Percentiles rank a stretch among this genome's conserved stretches.
Conservation (phyloP, 305 asterid species). For the Solanum hybrid region DNA sequence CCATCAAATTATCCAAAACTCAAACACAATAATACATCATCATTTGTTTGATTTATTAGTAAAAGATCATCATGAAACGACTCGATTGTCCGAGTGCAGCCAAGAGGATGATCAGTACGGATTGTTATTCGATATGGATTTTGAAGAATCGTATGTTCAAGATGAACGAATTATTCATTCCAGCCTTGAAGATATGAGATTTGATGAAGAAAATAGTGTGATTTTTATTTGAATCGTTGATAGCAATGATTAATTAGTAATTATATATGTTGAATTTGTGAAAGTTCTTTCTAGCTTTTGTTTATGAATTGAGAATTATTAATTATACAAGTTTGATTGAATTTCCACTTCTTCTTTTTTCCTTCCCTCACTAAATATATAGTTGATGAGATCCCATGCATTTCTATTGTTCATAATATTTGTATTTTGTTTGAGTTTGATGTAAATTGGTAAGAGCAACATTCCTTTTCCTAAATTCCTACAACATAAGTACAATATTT, state of each 20-base stretch:
- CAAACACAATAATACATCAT: conserved; percentile 17
- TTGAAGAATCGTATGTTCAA: conserved; percentile 11
- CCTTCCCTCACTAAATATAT: background rate
- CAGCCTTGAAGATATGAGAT: conserved; percentile 11
- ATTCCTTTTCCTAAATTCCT: background rate
- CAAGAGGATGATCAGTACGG: conserved; percentile 44
- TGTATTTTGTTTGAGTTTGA: background rate
- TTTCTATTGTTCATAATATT: background rate
- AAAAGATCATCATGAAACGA: conserved; percentile 11
- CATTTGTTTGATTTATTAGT: conserved; percentile 15
- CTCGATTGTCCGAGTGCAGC: background rate
- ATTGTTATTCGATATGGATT: conserved; percentile 42
- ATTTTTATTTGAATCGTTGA: conserved; percentile 11
- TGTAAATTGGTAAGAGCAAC: background rate
- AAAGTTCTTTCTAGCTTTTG: background rate
- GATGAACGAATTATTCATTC: conserved; percentile 1
- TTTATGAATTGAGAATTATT: background rate
- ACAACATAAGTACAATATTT: background rate
- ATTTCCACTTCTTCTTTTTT: background rate
- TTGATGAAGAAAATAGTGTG: conserved; percentile 15
- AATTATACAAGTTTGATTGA: background rate
- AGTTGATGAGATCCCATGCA: background rate
- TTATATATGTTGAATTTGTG: background rate
- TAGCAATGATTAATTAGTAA: background rate
- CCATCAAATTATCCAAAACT: conserved; percentile 21